Conservation (phyloP, 1,284 basidiomycete genomes). For the Ceratobasidium sp. region DNA sequence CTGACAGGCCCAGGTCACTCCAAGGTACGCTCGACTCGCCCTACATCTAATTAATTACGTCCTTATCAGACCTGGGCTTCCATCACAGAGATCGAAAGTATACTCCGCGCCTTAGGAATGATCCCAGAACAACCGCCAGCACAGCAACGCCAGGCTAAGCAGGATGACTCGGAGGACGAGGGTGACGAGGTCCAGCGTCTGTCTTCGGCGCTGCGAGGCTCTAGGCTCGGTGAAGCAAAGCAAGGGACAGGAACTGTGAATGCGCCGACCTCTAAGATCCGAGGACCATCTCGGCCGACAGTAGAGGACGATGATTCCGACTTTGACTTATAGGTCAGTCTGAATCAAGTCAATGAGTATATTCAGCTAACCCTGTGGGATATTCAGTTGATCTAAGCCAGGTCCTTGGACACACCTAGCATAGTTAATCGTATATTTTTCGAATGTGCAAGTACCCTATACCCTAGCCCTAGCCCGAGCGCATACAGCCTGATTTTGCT, state of each 20-base stretch:
- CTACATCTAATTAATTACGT: neutral
- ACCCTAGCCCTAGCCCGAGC: too few species aligned
- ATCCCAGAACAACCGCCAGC: slow-evolving; percentile 33
- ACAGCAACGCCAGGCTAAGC: slow-evolving; percentile 50
- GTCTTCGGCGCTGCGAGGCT: slow-evolving; percentile 30
- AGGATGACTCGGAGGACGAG: slow-evolving; percentile 64
- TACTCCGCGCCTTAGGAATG: slow-evolving; percentile 41
- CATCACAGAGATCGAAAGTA: slow-evolving; percentile 38
- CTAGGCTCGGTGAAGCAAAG: slow-evolving; percentile 20
- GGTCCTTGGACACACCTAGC: too few species aligned
- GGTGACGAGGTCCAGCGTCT: slow-evolving; percentile 31
- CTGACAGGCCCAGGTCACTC: slow-evolving; percentile 80
- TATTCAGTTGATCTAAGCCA: too few species aligned
- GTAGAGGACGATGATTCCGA: slow-evolving; percentile 75
- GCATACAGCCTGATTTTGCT: too few species aligned
- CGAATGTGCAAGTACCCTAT: too few species aligned
- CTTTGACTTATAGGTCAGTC: slow-evolving; percentile 67
- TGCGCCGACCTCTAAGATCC: slow-evolving; percentile 64
- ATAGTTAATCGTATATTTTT: too few species aligned
- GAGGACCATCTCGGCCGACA: slow-evolving; percentile 58
- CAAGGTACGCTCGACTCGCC: slow-evolving; percentile 70
- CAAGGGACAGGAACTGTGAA: slow-evolving; percentile 69
- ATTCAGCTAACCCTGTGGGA: too few species aligned
- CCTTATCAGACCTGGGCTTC: slow-evolving; percentile 11
- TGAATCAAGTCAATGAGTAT: too few species aligned